Evolutionary conservation across 257 asterid genomes (phyloP).

Genomic region (Scutellaria baicalensis): DNA sequence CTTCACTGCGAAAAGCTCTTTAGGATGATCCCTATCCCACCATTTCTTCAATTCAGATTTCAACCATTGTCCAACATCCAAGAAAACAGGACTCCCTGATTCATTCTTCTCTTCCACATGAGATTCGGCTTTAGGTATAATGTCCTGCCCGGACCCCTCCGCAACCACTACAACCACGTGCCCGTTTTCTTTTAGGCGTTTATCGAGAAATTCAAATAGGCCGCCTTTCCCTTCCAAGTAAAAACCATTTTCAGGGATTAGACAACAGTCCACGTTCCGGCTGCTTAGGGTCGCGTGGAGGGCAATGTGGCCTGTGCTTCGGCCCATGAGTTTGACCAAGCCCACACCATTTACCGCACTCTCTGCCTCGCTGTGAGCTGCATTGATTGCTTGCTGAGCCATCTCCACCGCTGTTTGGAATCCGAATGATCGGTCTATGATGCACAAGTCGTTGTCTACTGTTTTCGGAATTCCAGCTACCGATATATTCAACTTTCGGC

Average conservation of each 20-base stretch:
- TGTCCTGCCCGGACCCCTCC: conserved; percentile 76
- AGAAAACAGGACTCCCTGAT: conserved; percentile 64
- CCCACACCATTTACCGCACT: conserved; percentile 80
- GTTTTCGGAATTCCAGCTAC: conserved; percentile 79
- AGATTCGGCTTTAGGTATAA: conserved; percentile 38
- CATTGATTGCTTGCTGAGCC: conserved; percentile 86
- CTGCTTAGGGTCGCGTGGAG: conserved; percentile 71
- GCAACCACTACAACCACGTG: conserved; percentile 73
- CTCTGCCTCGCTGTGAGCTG: conserved; percentile 71
- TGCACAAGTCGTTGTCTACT: conserved; percentile 74
- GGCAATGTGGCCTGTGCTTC: conserved; percentile 82
- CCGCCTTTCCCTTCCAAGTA: conserved; percentile 70
- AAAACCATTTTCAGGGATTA: conserved; percentile 67
- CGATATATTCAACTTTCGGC: conserved; percentile 35
- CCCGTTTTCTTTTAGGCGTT: conserved; percentile 32
- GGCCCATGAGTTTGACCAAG: conserved; percentile 86
- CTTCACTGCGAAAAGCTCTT: conserved; percentile 57
- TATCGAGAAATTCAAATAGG: conserved; percentile 48
- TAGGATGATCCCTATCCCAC: conserved; percentile 66
- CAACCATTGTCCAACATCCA: conserved; percentile 80
- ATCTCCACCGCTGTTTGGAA: conserved; percentile 82
- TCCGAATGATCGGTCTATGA: conserved; percentile 76
- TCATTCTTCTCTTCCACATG: conserved; percentile 52
- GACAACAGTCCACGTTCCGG: conserved; percentile 74
- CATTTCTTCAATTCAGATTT: conserved; percentile 69